These are phyloP conservation scores for Psilocybe azurescens DNA, from an alignment of 768 basidiomycete genomes.

Conservation along the genomic window DNA sequence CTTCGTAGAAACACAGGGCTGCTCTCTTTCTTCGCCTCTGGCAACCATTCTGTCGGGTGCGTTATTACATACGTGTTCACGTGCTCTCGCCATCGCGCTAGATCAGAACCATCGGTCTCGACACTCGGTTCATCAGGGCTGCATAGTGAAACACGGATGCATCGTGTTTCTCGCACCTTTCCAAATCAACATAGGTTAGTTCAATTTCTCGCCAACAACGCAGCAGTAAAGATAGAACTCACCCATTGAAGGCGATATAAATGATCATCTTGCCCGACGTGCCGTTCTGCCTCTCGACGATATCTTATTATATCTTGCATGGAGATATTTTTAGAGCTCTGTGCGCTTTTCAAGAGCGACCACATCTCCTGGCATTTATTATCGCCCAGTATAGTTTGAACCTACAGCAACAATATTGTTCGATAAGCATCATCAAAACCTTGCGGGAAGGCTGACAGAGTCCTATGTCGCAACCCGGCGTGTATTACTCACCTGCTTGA, in stretches of 20 bases:
- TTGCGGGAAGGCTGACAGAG: neutral
- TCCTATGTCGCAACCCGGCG: neutral
- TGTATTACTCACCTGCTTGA: conserved; percentile 81
- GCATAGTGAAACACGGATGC: conserved; percentile 65
- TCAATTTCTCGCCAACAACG: conserved; percentile 9
- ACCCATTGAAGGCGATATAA: conserved; percentile 85
- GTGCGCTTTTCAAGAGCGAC: conserved; percentile 71
- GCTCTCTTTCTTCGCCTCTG: conserved; percentile 40
- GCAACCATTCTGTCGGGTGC: conserved; percentile 75
- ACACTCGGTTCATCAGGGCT: conserved; percentile 69
- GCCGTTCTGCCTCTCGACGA: conserved; percentile 79
- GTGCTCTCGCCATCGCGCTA: conserved; percentile 75
- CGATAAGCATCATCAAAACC: neutral
- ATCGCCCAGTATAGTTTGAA: conserved; percentile 86
- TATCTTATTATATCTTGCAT: conserved; percentile 77
- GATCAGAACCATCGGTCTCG: conserved; percentile 52
- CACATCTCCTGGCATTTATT: conserved; percentile 87
- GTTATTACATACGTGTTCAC: conserved; percentile 74
- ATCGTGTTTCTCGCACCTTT: conserved; percentile 60
- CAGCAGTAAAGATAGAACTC: conserved; percentile 29
- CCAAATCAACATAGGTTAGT: conserved; percentile 21
- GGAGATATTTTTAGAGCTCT: conserved; percentile 54
- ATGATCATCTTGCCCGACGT: conserved; percentile 77
- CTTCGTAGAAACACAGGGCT: conserved; percentile 60
- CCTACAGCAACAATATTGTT: conserved; percentile 46